These are phyloP conservation scores for Wickerhamiella occidentalis DNA, from an alignment of 805 yeast species.

Conservation along the genomic window DNA sequence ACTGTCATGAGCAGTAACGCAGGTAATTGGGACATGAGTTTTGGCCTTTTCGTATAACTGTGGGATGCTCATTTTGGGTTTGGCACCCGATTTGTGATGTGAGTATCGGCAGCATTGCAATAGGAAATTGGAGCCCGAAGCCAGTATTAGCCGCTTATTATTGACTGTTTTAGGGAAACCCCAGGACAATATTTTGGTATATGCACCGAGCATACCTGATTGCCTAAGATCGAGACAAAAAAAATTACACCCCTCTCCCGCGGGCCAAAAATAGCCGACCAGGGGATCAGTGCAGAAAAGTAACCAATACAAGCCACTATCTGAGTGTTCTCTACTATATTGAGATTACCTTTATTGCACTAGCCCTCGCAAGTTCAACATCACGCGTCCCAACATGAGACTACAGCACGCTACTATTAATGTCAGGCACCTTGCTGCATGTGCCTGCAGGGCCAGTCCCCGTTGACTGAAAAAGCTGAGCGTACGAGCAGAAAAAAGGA, in stretches of 20 bases:
- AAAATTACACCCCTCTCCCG: background rate
- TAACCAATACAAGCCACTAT: no score
- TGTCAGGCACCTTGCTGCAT: conserved; percentile 1
- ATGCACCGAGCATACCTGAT: background rate
- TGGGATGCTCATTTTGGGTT: conserved; percentile 31
- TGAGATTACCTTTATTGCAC: no score
- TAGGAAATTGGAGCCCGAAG: background rate
- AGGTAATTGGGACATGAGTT: conserved; percentile 33
- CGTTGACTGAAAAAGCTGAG: no score
- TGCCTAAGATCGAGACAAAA: background rate
- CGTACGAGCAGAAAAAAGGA: no score
- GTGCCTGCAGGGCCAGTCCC: background rate
- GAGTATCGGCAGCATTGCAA: conserved; percentile 31
- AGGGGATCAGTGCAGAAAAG: no score
- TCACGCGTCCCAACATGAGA: background rate
- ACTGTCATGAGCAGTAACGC: conserved; percentile 84
- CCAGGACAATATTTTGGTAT: background rate
- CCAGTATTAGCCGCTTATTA: background rate
- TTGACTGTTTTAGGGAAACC: background rate
- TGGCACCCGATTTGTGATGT: conserved; percentile 14
- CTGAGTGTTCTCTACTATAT: no score
- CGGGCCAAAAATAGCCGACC: background rate
- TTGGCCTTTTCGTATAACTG: conserved; percentile 30
- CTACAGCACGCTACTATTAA: background rate
- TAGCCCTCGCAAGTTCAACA: background rate